Conservation (phyloP, 2,329 filamentous ascomycete species). For the Emmonsiellopsis sp. region DNA sequence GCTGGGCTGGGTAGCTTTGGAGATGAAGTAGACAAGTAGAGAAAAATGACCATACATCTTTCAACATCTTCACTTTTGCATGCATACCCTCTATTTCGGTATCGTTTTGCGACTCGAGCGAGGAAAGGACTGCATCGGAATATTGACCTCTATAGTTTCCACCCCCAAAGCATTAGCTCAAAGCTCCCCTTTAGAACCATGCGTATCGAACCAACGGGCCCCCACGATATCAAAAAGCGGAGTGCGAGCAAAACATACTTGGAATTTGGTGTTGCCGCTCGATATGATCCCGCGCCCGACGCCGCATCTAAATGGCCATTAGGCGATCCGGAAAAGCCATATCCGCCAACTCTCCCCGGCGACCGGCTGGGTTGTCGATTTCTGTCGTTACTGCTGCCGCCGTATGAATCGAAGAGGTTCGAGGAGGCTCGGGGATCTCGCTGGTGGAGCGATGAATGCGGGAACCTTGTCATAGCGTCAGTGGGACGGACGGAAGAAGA, state of each 20-base stretch:
- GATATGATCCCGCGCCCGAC: conserved; percentile 34
- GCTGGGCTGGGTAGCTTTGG: not conserved
- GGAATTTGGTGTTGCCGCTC: conserved; percentile 63
- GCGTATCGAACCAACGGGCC: not conserved
- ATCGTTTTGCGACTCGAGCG: conserved; percentile 94
- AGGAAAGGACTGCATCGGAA: conserved; percentile 80
- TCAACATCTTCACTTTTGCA: conserved; percentile 80
- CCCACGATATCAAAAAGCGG: not conserved
- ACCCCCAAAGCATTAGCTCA: not conserved
- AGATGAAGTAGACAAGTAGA: not conserved
- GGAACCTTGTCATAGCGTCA: conserved; percentile 45
- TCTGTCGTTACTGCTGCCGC: conserved; percentile 43
- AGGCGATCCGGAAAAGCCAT: conserved; percentile 13
- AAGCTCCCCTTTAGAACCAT: not conserved
- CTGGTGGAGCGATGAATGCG: conserved; percentile 61
- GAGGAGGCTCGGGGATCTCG: conserved; percentile 56
- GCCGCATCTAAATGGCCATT: conserved; percentile 8
- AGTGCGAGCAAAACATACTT: conserved; percentile 43
- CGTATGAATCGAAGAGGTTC: conserved; percentile 68
- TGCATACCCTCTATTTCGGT: conserved; percentile 81
- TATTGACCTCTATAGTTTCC: conserved; percentile 66
- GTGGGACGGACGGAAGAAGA: not conserved
- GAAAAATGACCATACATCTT: conserved; percentile 59
- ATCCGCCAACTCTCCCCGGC: conserved; percentile 27
- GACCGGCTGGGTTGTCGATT: conserved; percentile 30